Conservation (phyloP, 1,284 basidiomycete species). For the Ceratobasidium theobromae region DNA sequence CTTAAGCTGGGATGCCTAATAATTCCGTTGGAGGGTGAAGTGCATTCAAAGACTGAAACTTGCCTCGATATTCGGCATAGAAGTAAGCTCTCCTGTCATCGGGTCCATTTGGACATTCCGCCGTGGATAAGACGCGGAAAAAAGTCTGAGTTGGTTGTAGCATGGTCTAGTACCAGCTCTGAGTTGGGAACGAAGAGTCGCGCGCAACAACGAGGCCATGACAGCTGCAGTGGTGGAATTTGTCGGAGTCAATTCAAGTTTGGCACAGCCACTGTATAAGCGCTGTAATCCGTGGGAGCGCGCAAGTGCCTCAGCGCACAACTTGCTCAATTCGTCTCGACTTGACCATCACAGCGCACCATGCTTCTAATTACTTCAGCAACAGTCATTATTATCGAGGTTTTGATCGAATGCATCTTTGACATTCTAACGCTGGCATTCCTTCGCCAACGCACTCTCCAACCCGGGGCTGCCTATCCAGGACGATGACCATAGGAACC, state of each 20-base stretch:
- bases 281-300: conserved; percentile 12
- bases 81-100: conserved; percentile 52
- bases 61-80: conserved; percentile 51
- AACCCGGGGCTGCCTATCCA: neutral
- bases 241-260: conserved; percentile 8
- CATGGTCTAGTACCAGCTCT: neutral
- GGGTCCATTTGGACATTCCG: conserved; percentile 40
- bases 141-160: neutral
- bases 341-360: neutral
- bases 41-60: conserved; percentile 35
- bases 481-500: neutral
- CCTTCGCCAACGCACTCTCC: neutral
- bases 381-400: conserved; percentile 15
- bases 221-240: neutral
- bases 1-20: conserved; percentile 53
- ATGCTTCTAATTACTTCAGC: conserved; percentile 28
- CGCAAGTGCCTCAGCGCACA: conserved; percentile 11
- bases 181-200: conserved; percentile 14
- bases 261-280: conserved; percentile 24
- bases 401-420: conserved; percentile 12
- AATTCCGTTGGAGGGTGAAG: neutral
- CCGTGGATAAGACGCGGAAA: neutral
- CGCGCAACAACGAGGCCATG: conserved; percentile 28
- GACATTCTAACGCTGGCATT: neutral
- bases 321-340: neutral